phyloP scores from a whole-genome alignment of 345 rosid genomes.

The Salix purpurea region DNA sequence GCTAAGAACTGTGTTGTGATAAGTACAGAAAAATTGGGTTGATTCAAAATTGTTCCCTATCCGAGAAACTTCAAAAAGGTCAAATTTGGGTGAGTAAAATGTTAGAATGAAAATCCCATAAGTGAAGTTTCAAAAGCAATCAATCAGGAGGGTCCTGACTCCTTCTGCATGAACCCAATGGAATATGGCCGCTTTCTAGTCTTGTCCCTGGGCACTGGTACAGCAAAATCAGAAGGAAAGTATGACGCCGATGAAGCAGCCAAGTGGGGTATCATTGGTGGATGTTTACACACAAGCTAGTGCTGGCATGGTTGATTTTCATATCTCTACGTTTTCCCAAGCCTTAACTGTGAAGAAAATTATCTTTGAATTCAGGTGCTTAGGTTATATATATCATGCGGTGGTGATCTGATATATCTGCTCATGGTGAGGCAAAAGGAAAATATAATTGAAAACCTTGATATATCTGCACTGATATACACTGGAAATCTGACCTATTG shows the following conservation, averaged over 20 bases:
- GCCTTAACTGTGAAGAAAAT: constrained; percentile 8
- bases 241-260: constrained; percentile 10
- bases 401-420: too few relatives aligned
- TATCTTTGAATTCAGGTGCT: background rate
- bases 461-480: too few relatives aligned
- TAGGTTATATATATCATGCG: too few relatives aligned
- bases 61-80: too few relatives aligned
- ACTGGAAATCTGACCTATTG: too few relatives aligned
- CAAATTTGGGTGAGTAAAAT: too few relatives aligned
- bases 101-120: constrained; percentile 17
- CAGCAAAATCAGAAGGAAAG: background rate
- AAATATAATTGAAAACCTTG: too few relatives aligned
- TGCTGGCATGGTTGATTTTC: constrained; percentile 13
- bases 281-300: constrained; percentile 17
- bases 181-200: constrained; percentile 12
- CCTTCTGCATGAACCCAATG: background rate
- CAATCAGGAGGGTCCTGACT: background rate
- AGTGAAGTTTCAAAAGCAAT: constrained; percentile 47
- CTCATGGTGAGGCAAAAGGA: too few relatives aligned
- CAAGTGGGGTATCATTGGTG: constrained; percentile 12
- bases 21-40: too few relatives aligned
- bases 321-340: constrained; percentile 1
- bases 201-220: background rate
- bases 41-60: too few relatives aligned
- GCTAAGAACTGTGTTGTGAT: too few relatives aligned